These are phyloP conservation scores for Hibiscus trionum DNA, from an alignment of 345 rosid genomes.

Conservation along the genomic window DNA sequence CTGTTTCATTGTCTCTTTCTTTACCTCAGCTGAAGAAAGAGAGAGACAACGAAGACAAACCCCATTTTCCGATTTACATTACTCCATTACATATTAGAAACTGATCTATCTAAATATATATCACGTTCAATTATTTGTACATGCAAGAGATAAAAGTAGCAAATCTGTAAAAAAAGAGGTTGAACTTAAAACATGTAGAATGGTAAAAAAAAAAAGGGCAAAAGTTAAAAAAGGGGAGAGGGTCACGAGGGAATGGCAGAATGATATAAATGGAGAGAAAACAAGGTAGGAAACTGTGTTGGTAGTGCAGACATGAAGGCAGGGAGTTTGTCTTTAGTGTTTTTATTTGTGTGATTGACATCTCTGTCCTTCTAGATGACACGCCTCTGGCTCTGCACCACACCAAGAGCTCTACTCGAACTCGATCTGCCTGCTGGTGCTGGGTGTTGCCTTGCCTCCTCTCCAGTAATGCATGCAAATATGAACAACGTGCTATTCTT, in stretches of 20 bases:
- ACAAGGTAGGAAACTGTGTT: conserved; percentile 28
- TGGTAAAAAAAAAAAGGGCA: background rate
- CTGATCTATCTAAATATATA: background rate
- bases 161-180: background rate
- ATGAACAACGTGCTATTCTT: conserved; percentile 17
- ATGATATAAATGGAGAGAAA: conserved; percentile 24
- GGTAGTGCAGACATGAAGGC: background rate
- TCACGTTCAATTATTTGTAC: too few relatives aligned
- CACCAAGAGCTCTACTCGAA: background rate
- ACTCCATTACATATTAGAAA: background rate
- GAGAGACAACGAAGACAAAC: background rate
- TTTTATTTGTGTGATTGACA: conserved; percentile 14
- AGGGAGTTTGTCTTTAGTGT: conserved; percentile 17
- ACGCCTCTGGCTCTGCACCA: background rate
- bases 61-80: background rate
- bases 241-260: conserved; percentile 28
- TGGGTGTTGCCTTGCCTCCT: background rate
- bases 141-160: background rate
- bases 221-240: background rate
- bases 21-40: conserved; percentile 8
- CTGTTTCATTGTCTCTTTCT: conserved; percentile 24
- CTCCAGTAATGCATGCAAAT: background rate
- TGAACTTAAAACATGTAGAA: conserved; percentile 4
- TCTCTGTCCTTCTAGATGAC: conserved; percentile 25
- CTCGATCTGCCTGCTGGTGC: background rate